These are phyloP conservation scores for Colletotrichum caudatum DNA, from an alignment of 2,329 filamentous ascomycete species.

Conservation along the genomic window DNA sequence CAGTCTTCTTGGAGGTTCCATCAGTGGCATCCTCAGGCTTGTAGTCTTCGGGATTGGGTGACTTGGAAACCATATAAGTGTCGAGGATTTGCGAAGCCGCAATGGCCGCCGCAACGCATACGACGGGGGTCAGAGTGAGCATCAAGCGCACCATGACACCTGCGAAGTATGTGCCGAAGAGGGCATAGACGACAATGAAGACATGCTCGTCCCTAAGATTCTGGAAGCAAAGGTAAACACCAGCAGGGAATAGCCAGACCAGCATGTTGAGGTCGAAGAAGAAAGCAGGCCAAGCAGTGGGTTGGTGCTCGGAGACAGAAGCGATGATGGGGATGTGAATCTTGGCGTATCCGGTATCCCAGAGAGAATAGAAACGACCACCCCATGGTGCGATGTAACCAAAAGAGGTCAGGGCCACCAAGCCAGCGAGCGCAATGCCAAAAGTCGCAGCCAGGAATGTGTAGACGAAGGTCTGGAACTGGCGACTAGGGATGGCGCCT, in stretches of 20 bases:
- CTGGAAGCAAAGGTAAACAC: constrained; percentile 98
- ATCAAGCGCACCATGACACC: constrained; percentile 99
- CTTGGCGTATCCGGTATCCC: constrained; percentile 99
- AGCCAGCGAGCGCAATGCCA: constrained; percentile 75
- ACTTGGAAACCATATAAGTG: constrained; percentile 78
- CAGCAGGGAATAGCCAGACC: constrained; percentile 98
- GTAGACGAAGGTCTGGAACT: constrained; percentile 92
- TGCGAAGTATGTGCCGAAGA: constrained; percentile 97
- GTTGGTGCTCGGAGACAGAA: constrained; percentile 99
- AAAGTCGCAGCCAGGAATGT: constrained; percentile 81
- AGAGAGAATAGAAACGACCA: constrained; percentile 98
- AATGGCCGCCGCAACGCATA: constrained; percentile 93
- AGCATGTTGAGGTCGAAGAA: constrained; percentile 99
- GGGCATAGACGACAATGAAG: constrained; percentile 96
- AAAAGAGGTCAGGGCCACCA: constrained; percentile 88
- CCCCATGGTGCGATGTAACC: constrained; percentile 98
- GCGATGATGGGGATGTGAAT: constrained; percentile 99
- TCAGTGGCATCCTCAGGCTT: constrained; percentile 59
- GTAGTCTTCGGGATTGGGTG: constrained; percentile 63
- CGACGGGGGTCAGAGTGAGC: constrained; percentile 95
- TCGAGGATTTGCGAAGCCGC: constrained; percentile 90
- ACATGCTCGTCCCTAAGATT: constrained; percentile 95
- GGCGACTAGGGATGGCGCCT: constrained; percentile 87
- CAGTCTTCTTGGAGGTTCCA: constrained; percentile 67
- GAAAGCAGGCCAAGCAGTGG: constrained; percentile 98